Evolutionary conservation across 139 green algal genomes (phyloP).

Genomic region (Trebouxia sp.): DNA sequence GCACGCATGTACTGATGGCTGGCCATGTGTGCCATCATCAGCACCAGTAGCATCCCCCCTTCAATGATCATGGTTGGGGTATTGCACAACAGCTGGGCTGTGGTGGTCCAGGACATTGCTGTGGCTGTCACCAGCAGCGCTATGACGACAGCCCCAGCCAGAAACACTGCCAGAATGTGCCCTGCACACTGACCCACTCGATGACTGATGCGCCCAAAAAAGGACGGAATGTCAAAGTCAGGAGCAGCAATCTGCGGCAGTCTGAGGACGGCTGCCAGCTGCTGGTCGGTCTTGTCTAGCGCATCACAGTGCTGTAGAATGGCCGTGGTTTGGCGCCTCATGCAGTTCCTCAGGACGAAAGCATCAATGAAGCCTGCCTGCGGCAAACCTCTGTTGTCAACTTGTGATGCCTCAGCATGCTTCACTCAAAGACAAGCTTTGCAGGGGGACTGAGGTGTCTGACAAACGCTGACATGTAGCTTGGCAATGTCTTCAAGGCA

Average conservation of each 20-base stretch:
- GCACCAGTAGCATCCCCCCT: conserved; percentile 8
- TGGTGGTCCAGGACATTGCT: neutral
- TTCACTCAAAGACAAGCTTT: neutral
- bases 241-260: neutral
- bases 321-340: neutral
- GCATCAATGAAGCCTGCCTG: conserved; percentile 19
- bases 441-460: too few species aligned
- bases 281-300: neutral
- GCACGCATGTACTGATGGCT: conserved; percentile 24
- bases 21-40: conserved; percentile 25
- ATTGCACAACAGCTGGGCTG: conserved; percentile 11
- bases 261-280: neutral
- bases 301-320: neutral
- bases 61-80: conserved; percentile 21
- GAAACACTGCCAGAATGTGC: neutral
- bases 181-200: neutral
- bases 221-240: neutral
- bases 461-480: too few species aligned
- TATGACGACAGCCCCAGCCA: neutral
- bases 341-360: conserved; percentile 23
- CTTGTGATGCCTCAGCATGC: neutral
- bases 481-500: too few species aligned
- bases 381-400: neutral
- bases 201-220: neutral
- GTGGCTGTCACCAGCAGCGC: neutral